Evolutionary conservation across 148 eudicot genomes (phyloP), one percentile per base, ranked within the genome.

Genomic region (Silene conica): DNA sequence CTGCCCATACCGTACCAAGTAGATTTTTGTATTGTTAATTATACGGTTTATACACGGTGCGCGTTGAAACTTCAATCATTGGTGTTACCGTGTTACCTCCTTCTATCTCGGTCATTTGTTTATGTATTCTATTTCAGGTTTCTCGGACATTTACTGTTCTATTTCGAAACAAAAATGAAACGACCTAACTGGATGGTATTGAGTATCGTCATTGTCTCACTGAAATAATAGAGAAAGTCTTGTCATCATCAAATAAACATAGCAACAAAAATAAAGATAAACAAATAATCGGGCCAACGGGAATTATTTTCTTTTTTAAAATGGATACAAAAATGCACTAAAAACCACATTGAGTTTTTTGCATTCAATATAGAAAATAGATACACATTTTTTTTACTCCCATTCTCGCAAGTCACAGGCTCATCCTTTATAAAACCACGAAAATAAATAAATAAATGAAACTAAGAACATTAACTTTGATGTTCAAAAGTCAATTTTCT

Each of bases 1-100:
- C 73, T 76, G 72, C 82, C 79, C 82, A 75, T 71, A 57, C 31
- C 58, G 55, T 71, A 61, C 72, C 75, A 50, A 50, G 16, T 50
- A 50, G 16, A 50, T 50, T 6, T 6, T 64, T 34, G 68, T 61
- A 25, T 25, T 22, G 18, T 50, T 13, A 50, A 48, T 0, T 48
- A 48, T 12, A 48, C 16, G 55, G 43, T 38, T 38, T 56, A 56
- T 56, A n/a, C 62, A 58, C 8, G 23, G 3, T 8, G 23, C 0
- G 62, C 23, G 18, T 20, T 58, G 62, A 16, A 11, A 61, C 65
- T 22, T 25, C 28, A 61, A 73, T 73, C 62, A 73, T 78, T 64
- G 41, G 58, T 50, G 61, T 58, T 66, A 26, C 57, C 19, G 55
- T 26, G 11, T 55, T 31, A 38, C 43, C 8, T 38, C 43, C 55